Conservation (phyloP, 106 monocot species). For the Posidonia australis region DNA sequence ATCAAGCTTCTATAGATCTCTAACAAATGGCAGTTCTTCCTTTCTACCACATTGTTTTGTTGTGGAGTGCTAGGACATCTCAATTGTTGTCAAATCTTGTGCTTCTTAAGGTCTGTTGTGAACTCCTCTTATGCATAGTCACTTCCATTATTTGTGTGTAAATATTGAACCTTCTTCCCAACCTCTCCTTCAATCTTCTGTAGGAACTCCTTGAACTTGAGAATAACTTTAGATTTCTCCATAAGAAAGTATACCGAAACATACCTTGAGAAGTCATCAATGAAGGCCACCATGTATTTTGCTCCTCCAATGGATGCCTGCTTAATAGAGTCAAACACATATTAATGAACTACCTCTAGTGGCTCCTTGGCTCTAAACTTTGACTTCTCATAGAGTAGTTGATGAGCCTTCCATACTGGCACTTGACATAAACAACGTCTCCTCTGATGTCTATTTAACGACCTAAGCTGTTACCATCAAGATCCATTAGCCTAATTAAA, state of each 20-base stretch:
- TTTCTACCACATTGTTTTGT: conserved; percentile 2
- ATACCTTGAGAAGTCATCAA: conserved; percentile 17
- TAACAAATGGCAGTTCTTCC: conserved; percentile 8
- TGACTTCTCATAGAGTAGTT: conserved; percentile 8
- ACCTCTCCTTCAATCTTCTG: neutral
- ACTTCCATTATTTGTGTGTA: neutral
- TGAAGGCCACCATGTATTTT: conserved; percentile 13
- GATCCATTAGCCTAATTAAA: no score
- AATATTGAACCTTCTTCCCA: neutral
- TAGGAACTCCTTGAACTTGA: conserved; percentile 12
- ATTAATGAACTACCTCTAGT: conserved; percentile 9
- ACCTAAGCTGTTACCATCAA: no score
- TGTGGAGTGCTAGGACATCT: conserved; percentile 6
- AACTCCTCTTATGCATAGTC: conserved; percentile 11
- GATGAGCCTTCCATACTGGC: conserved; percentile 17
- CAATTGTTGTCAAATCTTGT: neutral
- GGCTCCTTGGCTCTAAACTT: conserved; percentile 7
- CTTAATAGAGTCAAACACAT: conserved; percentile 3
- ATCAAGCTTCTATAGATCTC: conserved; percentile 3
- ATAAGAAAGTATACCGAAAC: conserved; percentile 13
- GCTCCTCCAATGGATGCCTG: conserved; percentile 8
- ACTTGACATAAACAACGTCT: neutral
- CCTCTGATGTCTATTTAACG: neutral
- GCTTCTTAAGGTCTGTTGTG: neutral
- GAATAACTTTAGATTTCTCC: conserved; percentile 13